Base-by-base conservation (phyloP, 2,329 filamentous ascomycete species). In the Camptophora hylomeconis region DNA sequence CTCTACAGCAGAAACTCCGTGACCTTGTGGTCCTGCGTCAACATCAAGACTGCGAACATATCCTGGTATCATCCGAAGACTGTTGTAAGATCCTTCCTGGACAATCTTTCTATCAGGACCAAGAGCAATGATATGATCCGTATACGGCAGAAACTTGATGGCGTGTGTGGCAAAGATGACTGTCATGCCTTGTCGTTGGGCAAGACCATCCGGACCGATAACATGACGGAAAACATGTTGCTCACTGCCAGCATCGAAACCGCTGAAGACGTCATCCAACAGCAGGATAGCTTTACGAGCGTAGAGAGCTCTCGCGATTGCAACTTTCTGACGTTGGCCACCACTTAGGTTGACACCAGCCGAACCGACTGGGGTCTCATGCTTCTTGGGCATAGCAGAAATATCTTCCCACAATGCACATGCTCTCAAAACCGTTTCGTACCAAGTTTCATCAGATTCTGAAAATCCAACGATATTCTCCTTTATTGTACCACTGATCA, bases 181-280 rank as follows among this genome's bases (percentile, higher is more conserved):
- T 0, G 56, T 60, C 4, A 51, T 44, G 17, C 50, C 46, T 26
- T 52, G 51, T 23, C 52, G 47, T 17, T 57, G 52, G 1, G 67
- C 42, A 5, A 66, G 45, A 8, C 63, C 63, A n/a, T 60, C 45
- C 8, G 42, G 44, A 3, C 62, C 60, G 20, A 67, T 49, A 1
- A 68, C 44, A 25, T 49, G 53, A 33, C 61, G 51, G 44, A 63
- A 65, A 8, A 67, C 57, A 17, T 54, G 50, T 17, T 61, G 58
- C 31, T 65, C 62, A 1, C 63, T 67, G 10, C 57, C 51, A 7
- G 54, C 48, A 39, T 68, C 65, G 5, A 69, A 52, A 3, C 63
- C 63, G 33, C 58, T 64, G n/a, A 69, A 53, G 12, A 61, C 57
- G 37, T 68, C 63, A 38, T 68, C 65, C 8, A 69, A 50, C 11